phyloP scores from a whole-genome alignment of 2,329 filamentous ascomycete species.

The Hymenoscyphus albidus region DNA sequence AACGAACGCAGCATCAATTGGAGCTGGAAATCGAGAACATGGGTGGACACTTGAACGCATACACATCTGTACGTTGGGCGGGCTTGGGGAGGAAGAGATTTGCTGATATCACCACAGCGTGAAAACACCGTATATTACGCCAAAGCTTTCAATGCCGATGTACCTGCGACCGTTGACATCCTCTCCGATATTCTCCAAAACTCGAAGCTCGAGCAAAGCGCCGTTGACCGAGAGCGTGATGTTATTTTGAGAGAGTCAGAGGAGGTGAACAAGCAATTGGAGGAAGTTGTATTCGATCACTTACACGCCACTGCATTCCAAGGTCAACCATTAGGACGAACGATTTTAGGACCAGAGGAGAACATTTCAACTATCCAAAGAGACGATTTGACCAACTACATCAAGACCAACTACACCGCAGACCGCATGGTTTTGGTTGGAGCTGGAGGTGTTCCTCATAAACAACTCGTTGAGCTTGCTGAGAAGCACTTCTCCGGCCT shows the following conservation, averaged over 20 bases:
- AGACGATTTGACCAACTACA: conserved; percentile 88
- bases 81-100: conserved; percentile 12
- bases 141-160: conserved; percentile 97
- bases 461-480: conserved; percentile 89
- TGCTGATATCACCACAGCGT: conserved; percentile 53
- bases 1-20: conserved; percentile 92
- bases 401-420: conserved; percentile 99
- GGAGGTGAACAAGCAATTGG: conserved; percentile 99
- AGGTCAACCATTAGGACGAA: conserved; percentile 91
- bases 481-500: conserved; percentile 91
- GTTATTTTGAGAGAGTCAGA: conserved; percentile 98
- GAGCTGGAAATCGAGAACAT: conserved; percentile 99
- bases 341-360: conserved; percentile 94
- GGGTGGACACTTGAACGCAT: conserved; percentile 98
- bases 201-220: conserved; percentile 90
- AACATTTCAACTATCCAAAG: conserved; percentile 97
- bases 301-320: conserved; percentile 98
- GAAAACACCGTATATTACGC: conserved; percentile 99
- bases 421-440: conserved; percentile 99
- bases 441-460: conserved; percentile 88
- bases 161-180: conserved; percentile 94
- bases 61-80: conserved; percentile 79
- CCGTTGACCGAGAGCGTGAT: conserved; percentile 96
- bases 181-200: conserved; percentile 99
- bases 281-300: conserved; percentile 99